These are phyloP conservation scores for Anthracocystis panici-leucophaei DNA, from an alignment of 1,284 basidiomycete genomes.

Conservation along the genomic window DNA sequence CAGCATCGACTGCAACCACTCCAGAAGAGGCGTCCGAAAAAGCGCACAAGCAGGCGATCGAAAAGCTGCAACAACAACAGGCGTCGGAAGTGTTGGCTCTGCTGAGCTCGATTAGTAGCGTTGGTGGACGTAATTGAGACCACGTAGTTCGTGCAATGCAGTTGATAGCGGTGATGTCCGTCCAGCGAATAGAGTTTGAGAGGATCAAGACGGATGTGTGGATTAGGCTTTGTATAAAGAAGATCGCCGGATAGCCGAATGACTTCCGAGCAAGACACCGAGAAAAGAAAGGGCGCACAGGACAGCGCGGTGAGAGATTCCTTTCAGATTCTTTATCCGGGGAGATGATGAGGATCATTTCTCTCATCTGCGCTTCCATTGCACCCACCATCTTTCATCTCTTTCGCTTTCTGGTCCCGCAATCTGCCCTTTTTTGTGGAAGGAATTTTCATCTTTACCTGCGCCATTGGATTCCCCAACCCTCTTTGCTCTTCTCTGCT, in stretches of 20 bases:
- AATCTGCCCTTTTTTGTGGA: no score
- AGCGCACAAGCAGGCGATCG: conserved; percentile 17
- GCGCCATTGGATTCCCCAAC: no score
- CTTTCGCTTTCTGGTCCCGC: no score
- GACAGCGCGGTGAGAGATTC: not conserved
- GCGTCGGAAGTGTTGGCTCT: conserved; percentile 29
- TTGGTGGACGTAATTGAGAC: conserved; percentile 37
- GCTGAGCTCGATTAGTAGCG: conserved; percentile 30
- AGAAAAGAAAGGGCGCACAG: not conserved
- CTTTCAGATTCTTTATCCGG: not conserved
- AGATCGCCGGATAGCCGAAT: not conserved
- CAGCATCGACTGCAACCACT: not conserved
- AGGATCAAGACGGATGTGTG: not conserved
- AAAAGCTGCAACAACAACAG: conserved; percentile 31
- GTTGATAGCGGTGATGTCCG: not conserved
- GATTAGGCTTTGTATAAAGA: not conserved
- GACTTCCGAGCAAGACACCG: not conserved
- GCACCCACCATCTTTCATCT: no score
- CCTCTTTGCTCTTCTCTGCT: no score
- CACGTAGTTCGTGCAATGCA: not conserved
- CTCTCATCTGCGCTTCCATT: no score
- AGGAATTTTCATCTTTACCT: no score
- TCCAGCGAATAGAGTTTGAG: not conserved
- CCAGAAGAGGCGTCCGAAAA: not conserved
- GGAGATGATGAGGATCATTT: no score